These are phyloP conservation scores for Clathrus columnatus DNA, from an alignment of 768 basidiomycete species.

Conservation along the genomic window DNA sequence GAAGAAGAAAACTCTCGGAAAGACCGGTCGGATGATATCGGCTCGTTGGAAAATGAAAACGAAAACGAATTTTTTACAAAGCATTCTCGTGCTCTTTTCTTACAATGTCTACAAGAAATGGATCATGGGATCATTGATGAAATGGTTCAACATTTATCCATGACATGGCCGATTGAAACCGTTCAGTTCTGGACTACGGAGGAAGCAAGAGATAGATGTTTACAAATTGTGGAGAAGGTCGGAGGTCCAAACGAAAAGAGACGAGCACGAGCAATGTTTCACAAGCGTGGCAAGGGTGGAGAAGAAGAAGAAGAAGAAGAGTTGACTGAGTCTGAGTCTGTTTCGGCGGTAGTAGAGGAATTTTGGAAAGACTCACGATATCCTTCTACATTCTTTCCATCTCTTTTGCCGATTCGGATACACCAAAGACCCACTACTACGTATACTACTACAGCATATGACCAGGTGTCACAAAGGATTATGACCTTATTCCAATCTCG, in stretches of 20 bases:
- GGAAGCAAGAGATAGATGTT: conserved; percentile 65
- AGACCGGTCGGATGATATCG: conserved; percentile 11
- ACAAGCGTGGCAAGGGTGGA: too few species aligned
- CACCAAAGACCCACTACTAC: conserved; percentile 29
- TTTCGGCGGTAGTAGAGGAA: conserved; percentile 30
- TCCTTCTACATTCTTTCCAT: conserved; percentile 36
- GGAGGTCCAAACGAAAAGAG: conserved; percentile 61
- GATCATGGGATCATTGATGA: conserved; percentile 31
- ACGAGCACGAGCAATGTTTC: conserved; percentile 56
- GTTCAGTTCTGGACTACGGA: conserved; percentile 74
- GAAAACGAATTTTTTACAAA: conserved; percentile 25
- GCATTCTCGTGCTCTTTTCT: conserved; percentile 60
- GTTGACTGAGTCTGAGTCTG: conserved; percentile 12
- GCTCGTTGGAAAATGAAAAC: conserved; percentile 9
- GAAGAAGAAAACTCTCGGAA: conserved; percentile 13
- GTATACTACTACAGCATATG: not conserved
- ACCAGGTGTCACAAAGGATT: not conserved
- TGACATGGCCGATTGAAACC: conserved; percentile 4
- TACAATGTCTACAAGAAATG: conserved; percentile 74
- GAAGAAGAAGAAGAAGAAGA: conserved; percentile 11
- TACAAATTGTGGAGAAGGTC: conserved; percentile 73
- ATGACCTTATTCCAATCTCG: conserved; percentile 33
- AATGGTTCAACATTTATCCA: not conserved
- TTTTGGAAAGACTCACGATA: conserved; percentile 65
- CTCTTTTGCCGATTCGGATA: conserved; percentile 49